Evolutionary conservation across 1,139 yeast species (phyloP).

Genomic region (Lodderomyces jiufengensis): DNA sequence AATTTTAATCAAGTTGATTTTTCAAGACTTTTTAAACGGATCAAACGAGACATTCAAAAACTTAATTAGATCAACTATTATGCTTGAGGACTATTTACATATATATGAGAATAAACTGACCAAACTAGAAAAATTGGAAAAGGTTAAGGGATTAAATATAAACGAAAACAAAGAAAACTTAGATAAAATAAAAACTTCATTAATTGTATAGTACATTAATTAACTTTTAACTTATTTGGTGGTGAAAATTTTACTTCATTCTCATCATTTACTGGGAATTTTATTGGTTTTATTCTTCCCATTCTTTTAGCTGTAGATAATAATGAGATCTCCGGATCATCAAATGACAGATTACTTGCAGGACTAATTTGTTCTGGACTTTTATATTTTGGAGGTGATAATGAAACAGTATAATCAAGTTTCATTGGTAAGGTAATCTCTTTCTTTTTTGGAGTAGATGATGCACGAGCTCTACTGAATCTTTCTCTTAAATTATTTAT

Average conservation of each 20-base stretch:
- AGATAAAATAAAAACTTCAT: constrained; percentile 14
- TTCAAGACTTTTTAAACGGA: constrained; percentile 19
- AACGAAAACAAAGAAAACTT: no score
- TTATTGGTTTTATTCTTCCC: constrained; percentile 37
- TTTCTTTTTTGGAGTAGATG: constrained; percentile 12
- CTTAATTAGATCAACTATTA: constrained; percentile 22
- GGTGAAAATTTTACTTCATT: constrained; percentile 34
- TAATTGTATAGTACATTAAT: background rate
- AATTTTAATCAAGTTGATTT: constrained; percentile 13
- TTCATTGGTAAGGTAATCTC: background rate
- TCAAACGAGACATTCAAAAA: constrained; percentile 14
- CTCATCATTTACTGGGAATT: constrained; percentile 34
- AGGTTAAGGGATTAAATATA: no score
- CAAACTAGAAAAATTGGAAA: no score
- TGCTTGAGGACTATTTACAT: constrained; percentile 24
- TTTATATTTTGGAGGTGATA: constrained; percentile 15
- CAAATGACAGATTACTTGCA: constrained; percentile 29
- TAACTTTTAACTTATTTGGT: constrained; percentile 10
- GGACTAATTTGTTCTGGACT: constrained; percentile 12
- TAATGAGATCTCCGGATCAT: constrained; percentile 1
- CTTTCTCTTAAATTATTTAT: constrained; percentile 34
- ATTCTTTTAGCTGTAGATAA: constrained; percentile 39
- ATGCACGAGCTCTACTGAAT: constrained; percentile 27
- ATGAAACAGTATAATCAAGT: constrained; percentile 3
- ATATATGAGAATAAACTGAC: constrained; percentile 34